These are phyloP conservation scores for Entonaema liquescens DNA, from an alignment of 495 filamentous ascomycete species.

Conservation along the genomic window DNA sequence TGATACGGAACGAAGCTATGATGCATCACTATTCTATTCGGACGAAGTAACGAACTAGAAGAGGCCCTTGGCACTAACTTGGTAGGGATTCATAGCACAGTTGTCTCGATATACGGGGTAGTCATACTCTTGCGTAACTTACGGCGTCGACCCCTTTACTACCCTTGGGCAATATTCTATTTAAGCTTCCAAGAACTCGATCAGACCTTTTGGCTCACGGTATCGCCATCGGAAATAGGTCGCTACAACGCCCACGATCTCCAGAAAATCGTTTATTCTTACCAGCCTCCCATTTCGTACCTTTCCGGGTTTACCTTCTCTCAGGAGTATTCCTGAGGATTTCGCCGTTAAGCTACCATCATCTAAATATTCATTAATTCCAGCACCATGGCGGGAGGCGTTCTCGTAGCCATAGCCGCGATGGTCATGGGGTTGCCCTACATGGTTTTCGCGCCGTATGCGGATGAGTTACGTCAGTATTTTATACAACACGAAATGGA, in stretches of 20 bases:
- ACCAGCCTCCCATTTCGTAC: neutral
- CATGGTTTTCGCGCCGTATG: neutral
- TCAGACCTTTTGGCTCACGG: neutral
- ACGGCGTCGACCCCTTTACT: neutral
- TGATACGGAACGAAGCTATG: neutral
- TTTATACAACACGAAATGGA: constrained; percentile 5
- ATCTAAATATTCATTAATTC: neutral
- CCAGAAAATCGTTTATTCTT: neutral
- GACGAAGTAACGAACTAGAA: neutral
- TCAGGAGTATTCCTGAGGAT: neutral
- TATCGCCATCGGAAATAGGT: neutral
- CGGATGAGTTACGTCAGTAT: constrained; percentile 14
- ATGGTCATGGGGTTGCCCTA: too few relatives aligned
- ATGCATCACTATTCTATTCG: neutral
- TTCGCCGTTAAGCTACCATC: neutral
- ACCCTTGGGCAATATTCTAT: neutral
- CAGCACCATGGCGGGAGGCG: neutral
- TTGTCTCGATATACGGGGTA: neutral
- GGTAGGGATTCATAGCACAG: neutral
- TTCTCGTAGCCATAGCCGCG: too few relatives aligned
- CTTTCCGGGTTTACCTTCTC: neutral
- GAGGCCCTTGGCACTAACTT: neutral
- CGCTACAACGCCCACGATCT: neutral
- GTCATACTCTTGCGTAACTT: neutral
- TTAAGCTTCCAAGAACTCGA: neutral